Evolutionary conservation across 2,329 filamentous ascomycete genomes (phyloP).

Genomic region (Aspergillus calidoustus): DNA sequence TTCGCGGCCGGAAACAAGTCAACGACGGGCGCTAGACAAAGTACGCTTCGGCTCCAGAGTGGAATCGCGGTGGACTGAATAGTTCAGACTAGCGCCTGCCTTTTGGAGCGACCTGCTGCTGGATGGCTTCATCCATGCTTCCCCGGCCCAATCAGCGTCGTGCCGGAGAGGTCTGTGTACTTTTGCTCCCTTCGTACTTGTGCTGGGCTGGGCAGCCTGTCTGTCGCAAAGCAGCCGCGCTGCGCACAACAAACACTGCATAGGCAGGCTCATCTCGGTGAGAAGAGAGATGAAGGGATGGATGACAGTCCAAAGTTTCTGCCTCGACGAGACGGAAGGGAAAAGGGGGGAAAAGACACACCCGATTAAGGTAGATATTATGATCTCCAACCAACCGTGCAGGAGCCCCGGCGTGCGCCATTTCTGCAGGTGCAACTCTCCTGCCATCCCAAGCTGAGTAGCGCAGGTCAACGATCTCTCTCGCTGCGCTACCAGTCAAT

Average conservation of each 20-base stretch:
- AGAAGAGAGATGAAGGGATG: neutral
- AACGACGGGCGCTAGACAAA: constrained; percentile 22
- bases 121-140: constrained; percentile 36
- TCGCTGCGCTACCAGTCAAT: neutral
- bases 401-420: constrained; percentile 24
- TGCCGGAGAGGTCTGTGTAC: constrained; percentile 28
- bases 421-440: constrained; percentile 30
- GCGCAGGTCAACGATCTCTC: constrained; percentile 3
- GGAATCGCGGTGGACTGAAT: constrained; percentile 24
- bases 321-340: neutral
- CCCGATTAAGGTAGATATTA: constrained; percentile 1
- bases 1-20: constrained; percentile 18
- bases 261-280: neutral
- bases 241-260: neutral
- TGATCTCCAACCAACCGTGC: constrained; percentile 11
- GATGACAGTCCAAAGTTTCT: neutral
- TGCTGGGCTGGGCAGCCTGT: neutral
- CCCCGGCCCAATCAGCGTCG: constrained; percentile 38
- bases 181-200: constrained; percentile 28
- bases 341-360: neutral
- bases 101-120: constrained; percentile 40
- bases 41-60: constrained; percentile 22
- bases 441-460: constrained; percentile 15
- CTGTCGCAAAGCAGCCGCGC: neutral
- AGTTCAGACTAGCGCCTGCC: constrained; percentile 31